Base-by-base conservation (phyloP, 257 asterid species). In the Buddleja alternifolia region DNA sequence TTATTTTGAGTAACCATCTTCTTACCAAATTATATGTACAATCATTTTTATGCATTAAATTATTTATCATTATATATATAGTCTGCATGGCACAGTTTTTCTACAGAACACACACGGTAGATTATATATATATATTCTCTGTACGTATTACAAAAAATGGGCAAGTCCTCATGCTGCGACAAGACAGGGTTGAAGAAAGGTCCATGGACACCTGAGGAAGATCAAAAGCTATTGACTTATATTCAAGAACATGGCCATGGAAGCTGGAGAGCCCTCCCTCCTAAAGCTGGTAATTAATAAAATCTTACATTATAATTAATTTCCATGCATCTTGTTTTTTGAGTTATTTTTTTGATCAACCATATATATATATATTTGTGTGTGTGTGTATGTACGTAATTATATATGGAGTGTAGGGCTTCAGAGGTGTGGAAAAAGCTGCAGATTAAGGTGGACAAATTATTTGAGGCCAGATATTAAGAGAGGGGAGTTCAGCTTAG, bases 261-360 rank as follows among this genome's bases (percentile, higher is more conserved):
- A 46, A 83, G 89, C 79, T 83, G 89, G 89, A 75, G 86, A 7
- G 74, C 86, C 1, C 89, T 83, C 50, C 89, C 89, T 4, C 74
- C 80, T 0, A 83, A 78, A 80, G 86, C 89, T 21, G 89, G 89
- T 83, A 70, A 6, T 0, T 11, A 51, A 5, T 15, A 7, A 2
- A 6, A 17, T 36, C 15, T n/a, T 25, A 7, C 9, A 19, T 12
- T 46, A 46, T 46, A 20, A 36, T 39, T 46, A 20, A 36, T 39
- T 1, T 21, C 8, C 24, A 21, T 6, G 17, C 14, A 15, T 11
- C 8, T 29, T 29, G 5, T 29, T 1, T 29, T 29, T 29, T 29
- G 34, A 1, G 34, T 29, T n/a, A n/a, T n/a, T n/a, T n/a, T n/a
- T n/a, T n/a, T n/a, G n/a, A n/a, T n/a, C n/a, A n/a, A n/a, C n/a